Evolutionary conservation across 768 basidiomycete species (phyloP).

Genomic region (Agaricus subrufescens): DNA sequence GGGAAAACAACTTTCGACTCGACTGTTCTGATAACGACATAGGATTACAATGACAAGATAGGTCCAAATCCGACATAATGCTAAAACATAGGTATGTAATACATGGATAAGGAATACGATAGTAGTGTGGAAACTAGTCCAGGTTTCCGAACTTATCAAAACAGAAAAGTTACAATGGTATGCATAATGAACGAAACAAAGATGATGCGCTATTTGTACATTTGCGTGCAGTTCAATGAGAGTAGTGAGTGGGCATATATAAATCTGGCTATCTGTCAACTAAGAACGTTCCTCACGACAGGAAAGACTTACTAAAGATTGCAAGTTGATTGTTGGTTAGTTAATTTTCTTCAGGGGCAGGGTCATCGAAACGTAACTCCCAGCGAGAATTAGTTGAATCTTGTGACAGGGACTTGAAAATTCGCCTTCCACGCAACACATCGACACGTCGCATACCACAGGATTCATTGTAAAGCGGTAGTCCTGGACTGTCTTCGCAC

Average conservation of each 20-base stretch:
- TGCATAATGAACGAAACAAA: background rate
- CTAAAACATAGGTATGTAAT: background rate
- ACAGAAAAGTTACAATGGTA: background rate
- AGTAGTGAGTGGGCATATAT: constrained; percentile 3
- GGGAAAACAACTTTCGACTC: background rate
- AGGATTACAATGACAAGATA: background rate
- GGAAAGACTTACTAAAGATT: constrained; percentile 7
- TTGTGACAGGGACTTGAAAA: constrained; percentile 49
- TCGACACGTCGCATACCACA: constrained; percentile 56
- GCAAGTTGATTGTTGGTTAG: background rate
- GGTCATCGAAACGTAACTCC: constrained; percentile 11
- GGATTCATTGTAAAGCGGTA: constrained; percentile 34
- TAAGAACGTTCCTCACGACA: background rate
- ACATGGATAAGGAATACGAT: background rate
- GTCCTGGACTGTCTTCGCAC: constrained; percentile 37
- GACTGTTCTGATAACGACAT: background rate
- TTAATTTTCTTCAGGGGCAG: background rate
- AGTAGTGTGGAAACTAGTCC: background rate
- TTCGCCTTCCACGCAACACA: constrained; percentile 42
- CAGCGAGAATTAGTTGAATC: constrained; percentile 6
- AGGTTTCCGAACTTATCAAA: background rate
- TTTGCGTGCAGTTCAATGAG: constrained; percentile 2
- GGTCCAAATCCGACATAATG: background rate
- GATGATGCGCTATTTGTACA: background rate
- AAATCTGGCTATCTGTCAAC: background rate